Evolutionary conservation across 192 early-diverging fungal species (phyloP).

Genomic region (Entophlyctis helioformis): DNA sequence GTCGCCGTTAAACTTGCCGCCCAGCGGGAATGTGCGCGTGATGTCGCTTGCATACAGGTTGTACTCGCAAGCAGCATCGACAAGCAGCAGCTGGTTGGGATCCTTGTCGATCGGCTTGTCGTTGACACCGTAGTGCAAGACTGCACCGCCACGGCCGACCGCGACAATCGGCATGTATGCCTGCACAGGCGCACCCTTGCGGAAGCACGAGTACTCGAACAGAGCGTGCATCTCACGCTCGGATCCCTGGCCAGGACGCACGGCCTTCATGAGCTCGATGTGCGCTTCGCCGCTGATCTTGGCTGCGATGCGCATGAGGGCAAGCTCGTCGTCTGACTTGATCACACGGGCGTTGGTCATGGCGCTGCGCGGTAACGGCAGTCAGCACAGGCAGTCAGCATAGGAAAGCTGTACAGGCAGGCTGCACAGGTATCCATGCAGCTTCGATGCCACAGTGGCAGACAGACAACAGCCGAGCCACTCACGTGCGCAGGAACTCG

Average conservation of each 20-base stretch:
- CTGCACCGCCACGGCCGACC: conserved; percentile 59
- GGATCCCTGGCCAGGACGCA: conserved; percentile 40
- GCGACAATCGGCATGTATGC: conserved; percentile 82
- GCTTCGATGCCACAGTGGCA: neutral
- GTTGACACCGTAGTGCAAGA: conserved; percentile 76
- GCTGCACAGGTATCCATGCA: neutral
- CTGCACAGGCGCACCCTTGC: conserved; percentile 57
- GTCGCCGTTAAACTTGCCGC: conserved; percentile 57
- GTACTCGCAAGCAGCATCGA: conserved; percentile 46
- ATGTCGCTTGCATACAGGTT: conserved; percentile 81
- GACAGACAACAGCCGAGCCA: neutral
- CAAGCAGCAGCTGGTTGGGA: conserved; percentile 43
- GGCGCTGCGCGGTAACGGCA: conserved; percentile 30
- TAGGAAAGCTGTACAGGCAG: neutral
- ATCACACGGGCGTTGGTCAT: conserved; percentile 67
- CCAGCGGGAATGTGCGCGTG: conserved; percentile 76
- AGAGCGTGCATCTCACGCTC: conserved; percentile 68
- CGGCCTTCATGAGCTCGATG: conserved; percentile 58
- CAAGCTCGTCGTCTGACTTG: conserved; percentile 70
- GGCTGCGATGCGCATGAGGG: conserved; percentile 64
- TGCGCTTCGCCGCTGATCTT: conserved; percentile 68
- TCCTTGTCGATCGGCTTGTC: conserved; percentile 34
- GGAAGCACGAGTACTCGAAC: conserved; percentile 61
- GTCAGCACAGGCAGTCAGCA: neutral
- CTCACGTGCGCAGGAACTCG: neutral